Conservation (phyloP, 2,329 filamentous ascomycete species). For the Aspergillus vadensis region DNA sequence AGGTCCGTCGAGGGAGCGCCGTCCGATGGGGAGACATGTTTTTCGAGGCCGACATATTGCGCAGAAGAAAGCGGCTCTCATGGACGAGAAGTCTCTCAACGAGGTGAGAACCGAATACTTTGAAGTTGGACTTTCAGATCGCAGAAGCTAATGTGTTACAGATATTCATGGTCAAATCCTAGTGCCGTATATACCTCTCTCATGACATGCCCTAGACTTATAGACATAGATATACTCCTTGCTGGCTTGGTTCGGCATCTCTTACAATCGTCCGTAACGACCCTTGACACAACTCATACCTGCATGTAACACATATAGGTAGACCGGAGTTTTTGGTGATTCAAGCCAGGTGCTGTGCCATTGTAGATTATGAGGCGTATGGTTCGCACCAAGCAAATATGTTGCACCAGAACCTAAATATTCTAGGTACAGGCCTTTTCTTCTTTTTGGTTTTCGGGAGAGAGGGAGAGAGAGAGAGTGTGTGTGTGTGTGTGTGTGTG, state of each 20-base stretch:
- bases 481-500: no score
- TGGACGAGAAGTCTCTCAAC: slow-evolving; percentile 79
- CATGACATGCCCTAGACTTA: background rate
- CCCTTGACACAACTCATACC: background rate
- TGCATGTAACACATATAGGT: background rate
- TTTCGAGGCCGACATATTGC: slow-evolving; percentile 81
- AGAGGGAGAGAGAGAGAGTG: no score
- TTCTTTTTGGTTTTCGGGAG: no score
- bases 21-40: slow-evolving; percentile 64
- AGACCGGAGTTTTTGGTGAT: no score
- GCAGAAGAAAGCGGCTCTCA: slow-evolving; percentile 80
- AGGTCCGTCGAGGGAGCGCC: slow-evolving; percentile 52
- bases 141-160: slow-evolving; percentile 75
- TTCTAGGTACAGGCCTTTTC: no score
- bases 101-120: slow-evolving; percentile 61
- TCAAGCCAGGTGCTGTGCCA: no score
- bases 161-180: slow-evolving; percentile 43
- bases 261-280: background rate
- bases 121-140: background rate
- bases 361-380: no score
- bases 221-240: background rate
- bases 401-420: no score
- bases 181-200: background rate
- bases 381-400: no score
- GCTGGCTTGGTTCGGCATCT: background rate